These are phyloP conservation scores for Cryphonectria carpinicola DNA, from an alignment of 2,329 filamentous ascomycete species.

Conservation along the genomic window DNA sequence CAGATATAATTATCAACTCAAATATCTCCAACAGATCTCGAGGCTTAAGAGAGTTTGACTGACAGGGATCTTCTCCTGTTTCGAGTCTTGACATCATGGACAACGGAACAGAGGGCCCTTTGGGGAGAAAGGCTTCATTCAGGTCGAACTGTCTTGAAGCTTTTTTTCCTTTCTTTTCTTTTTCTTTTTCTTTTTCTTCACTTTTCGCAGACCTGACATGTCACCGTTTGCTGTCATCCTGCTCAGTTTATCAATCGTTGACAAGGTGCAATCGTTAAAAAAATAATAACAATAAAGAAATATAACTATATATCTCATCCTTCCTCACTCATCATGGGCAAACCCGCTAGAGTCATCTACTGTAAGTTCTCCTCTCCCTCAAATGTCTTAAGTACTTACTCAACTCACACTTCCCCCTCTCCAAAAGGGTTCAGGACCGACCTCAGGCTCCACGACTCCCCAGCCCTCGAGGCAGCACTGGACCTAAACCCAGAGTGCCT, in stretches of 20 bases:
- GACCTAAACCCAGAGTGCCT: slow-evolving; percentile 69
- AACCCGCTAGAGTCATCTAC: slow-evolving; percentile 22
- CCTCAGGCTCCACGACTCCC: slow-evolving; percentile 76
- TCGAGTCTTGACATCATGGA: slow-evolving; percentile 32
- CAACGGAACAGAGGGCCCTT: slow-evolving; percentile 29
- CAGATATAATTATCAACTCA: neutral
- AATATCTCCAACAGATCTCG: neutral
- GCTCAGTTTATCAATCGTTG: no score
- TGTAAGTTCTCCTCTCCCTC: slow-evolving; percentile 4
- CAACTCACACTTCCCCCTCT: neutral
- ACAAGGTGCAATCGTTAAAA: no score
- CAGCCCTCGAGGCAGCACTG: slow-evolving; percentile 71
- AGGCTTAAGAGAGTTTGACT: neutral
- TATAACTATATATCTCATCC: no score
- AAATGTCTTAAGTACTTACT: neutral
- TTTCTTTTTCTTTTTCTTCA: no score
- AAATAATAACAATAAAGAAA: no score
- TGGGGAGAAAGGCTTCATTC: neutral
- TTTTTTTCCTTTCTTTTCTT: no score
- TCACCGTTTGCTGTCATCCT: no score
- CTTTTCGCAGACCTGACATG: no score
- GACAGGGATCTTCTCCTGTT: neutral
- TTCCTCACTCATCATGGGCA: slow-evolving; percentile 9
- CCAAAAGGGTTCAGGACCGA: slow-evolving; percentile 71
- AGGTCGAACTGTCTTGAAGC: neutral